Evolutionary conservation across 768 basidiomycete species (phyloP).

Genomic region (Mycena belliarum): DNA sequence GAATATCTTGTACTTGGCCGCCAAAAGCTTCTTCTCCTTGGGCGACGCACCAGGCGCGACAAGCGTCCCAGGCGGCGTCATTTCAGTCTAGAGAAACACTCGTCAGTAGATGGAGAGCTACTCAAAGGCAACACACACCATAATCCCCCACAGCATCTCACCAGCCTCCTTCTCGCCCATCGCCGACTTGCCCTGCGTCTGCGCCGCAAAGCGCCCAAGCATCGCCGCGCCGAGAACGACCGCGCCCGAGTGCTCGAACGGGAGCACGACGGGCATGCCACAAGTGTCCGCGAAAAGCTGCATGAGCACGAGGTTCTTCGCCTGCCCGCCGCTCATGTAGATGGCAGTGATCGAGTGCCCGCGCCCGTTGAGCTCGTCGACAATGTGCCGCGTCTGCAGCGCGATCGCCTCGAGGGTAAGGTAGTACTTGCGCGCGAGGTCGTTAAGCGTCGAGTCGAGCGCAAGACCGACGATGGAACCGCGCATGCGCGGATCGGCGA

Average conservation of each 20-base stretch:
- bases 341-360: slow-evolving; percentile 84
- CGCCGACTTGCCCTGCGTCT: slow-evolving; percentile 36
- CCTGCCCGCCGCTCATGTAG: slow-evolving; percentile 93
- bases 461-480: slow-evolving; percentile 88
- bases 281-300: slow-evolving; percentile 87
- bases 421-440: slow-evolving; percentile 89
- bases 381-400: slow-evolving; percentile 91
- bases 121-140: slow-evolving; percentile 53
- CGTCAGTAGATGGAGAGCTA: not conserved
- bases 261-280: slow-evolving; percentile 79
- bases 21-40: slow-evolving; percentile 73
- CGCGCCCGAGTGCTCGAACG: slow-evolving; percentile 71
- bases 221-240: slow-evolving; percentile 94
- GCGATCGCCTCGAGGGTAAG: slow-evolving; percentile 92
- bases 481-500: slow-evolving; percentile 94
- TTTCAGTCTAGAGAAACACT: slow-evolving; percentile 61
- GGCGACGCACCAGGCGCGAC: slow-evolving; percentile 62
- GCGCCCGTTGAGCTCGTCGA: slow-evolving; percentile 82
- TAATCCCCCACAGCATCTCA: slow-evolving; percentile 84
- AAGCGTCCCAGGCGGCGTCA: slow-evolving; percentile 83
- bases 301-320: slow-evolving; percentile 88
- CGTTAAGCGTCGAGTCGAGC: slow-evolving; percentile 71
- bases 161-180: slow-evolving; percentile 50
- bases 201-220: slow-evolving; percentile 85
- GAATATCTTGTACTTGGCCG: slow-evolving; percentile 95